A percentile compares a stretch with the other conserved stretches of the same genome.
These are phyloP conservation scores for Colletotrichum tropicicola DNA, from an alignment of 2,329 filamentous ascomycete genomes.

Conservation along the genomic window DNA sequence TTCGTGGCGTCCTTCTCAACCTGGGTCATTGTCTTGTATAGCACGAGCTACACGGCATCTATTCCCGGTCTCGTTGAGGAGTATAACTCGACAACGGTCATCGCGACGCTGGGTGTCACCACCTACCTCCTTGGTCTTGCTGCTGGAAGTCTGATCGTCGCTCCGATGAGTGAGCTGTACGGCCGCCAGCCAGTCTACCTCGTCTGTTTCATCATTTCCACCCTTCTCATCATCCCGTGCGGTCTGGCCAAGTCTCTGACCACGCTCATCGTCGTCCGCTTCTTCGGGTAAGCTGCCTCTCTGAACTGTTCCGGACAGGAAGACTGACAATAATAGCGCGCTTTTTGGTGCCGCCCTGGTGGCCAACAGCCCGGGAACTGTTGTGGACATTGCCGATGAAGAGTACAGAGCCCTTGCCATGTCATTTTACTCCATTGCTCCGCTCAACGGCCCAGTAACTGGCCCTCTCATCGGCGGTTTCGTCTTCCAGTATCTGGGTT, in stretches of 20 bases:
- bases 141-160: constrained; percentile 75
- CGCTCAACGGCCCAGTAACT: constrained; percentile 76
- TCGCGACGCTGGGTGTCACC: constrained; percentile 80
- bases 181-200: constrained; percentile 76
- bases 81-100: constrained; percentile 66
- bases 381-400: constrained; percentile 84
- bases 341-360: constrained; percentile 83
- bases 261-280: constrained; percentile 76
- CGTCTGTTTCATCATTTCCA: constrained; percentile 70
- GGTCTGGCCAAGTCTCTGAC: constrained; percentile 74
- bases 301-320: constrained; percentile 35
- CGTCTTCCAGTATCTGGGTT: constrained; percentile 78
- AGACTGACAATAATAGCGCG: not conserved
- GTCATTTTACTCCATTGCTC: constrained; percentile 84
- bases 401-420: constrained; percentile 85
- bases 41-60: constrained; percentile 80
- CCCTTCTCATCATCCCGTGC: constrained; percentile 75
- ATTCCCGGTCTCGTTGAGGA: constrained; percentile 74
- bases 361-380: constrained; percentile 81
- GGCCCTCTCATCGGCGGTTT: constrained; percentile 82
- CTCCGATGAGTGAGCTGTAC: constrained; percentile 77
- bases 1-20: constrained; percentile 56
- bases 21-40: constrained; percentile 73
- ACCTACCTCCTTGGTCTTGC: constrained; percentile 82
- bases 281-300: constrained; percentile 66